phyloP scores from a whole-genome alignment of 805 yeast genomes.

The Hanseniaspora valbyensis region DNA sequence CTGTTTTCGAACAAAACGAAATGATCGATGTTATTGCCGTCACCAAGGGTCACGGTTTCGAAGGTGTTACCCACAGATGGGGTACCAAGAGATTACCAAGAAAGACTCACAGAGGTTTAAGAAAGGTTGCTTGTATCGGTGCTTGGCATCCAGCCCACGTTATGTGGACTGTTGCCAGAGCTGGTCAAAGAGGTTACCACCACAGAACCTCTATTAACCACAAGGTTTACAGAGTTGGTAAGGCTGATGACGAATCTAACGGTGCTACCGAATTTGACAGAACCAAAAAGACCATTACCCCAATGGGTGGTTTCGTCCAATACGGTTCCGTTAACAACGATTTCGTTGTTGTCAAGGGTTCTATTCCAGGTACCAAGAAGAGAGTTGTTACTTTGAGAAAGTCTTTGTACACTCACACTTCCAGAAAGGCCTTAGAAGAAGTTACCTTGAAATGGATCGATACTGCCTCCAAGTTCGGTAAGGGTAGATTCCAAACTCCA shows the following conservation, averaged over 20 bases:
- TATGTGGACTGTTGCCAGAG: slow-evolving; percentile 99
- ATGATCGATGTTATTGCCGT: slow-evolving; percentile 97
- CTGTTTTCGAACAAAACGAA: slow-evolving; percentile 98
- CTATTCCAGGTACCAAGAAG: slow-evolving; percentile 99
- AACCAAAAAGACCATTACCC: slow-evolving; percentile 98
- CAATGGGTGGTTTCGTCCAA: slow-evolving; percentile 99
- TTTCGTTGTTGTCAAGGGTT: slow-evolving; percentile 94
- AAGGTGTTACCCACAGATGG: slow-evolving; percentile 99
- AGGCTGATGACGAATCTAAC: slow-evolving; percentile 84
- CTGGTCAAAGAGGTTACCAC: slow-evolving; percentile 99
- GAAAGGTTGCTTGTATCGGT: slow-evolving; percentile 99
- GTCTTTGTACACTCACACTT: slow-evolving; percentile 93
- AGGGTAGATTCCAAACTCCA: slow-evolving; percentile 99
- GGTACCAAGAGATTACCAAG: slow-evolving; percentile 99
- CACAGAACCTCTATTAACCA: slow-evolving; percentile 99
- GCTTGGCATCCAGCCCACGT: slow-evolving; percentile 99
- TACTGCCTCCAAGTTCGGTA: slow-evolving; percentile 99
- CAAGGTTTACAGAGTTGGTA: slow-evolving; percentile 99
- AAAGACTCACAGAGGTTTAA: slow-evolving; percentile 99
- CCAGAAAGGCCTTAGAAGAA: slow-evolving; percentile 94
- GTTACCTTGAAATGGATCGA: slow-evolving; percentile 98
- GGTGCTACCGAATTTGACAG: slow-evolving; percentile 98
- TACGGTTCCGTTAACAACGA: slow-evolving; percentile 98
- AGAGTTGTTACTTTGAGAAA: slow-evolving; percentile 98
- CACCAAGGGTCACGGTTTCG: slow-evolving; percentile 99